Conservation (phyloP, 345 rosid species). For the Camelina sativa region DNA sequence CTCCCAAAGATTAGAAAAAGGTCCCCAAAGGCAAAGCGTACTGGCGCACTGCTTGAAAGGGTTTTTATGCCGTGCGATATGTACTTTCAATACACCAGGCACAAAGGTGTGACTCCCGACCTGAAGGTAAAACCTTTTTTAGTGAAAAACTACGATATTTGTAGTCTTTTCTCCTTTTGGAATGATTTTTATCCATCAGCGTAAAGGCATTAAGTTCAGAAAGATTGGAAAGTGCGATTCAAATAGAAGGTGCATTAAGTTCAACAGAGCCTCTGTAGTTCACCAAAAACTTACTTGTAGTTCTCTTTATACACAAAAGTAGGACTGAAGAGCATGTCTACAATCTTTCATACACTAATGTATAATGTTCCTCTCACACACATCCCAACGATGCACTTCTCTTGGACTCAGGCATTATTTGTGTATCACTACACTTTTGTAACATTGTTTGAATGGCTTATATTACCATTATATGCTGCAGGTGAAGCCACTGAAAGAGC, state of each 20-base stretch:
- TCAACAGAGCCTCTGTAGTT: neutral
- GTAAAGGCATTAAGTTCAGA: neutral
- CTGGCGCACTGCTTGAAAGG: constrained; percentile 96
- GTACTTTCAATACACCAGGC: constrained; percentile 93
- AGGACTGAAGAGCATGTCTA: neutral
- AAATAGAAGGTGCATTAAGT: neutral
- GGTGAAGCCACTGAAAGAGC: constrained; percentile 96
- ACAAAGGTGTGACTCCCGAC: constrained; percentile 95
- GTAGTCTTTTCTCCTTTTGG: neutral
- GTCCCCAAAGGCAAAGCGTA: constrained; percentile 93
- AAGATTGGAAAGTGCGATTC: neutral
- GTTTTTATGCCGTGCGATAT: constrained; percentile 99
- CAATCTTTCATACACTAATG: neutral
- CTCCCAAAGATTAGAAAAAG: constrained; percentile 80
- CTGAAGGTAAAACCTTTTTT: constrained; percentile 66
- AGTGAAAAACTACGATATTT: neutral
- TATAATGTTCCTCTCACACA: neutral
- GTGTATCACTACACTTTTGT: neutral
- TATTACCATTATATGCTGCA: constrained; percentile 34
- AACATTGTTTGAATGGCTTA: constrained; percentile 28
- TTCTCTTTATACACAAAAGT: neutral
- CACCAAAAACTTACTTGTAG: neutral
- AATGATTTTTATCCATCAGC: constrained; percentile 9
- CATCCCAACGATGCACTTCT: constrained; percentile 5
- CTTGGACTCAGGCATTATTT: neutral